Base-by-base conservation (phyloP, 169 alveolate species). In the Babesia sp. region DNA sequence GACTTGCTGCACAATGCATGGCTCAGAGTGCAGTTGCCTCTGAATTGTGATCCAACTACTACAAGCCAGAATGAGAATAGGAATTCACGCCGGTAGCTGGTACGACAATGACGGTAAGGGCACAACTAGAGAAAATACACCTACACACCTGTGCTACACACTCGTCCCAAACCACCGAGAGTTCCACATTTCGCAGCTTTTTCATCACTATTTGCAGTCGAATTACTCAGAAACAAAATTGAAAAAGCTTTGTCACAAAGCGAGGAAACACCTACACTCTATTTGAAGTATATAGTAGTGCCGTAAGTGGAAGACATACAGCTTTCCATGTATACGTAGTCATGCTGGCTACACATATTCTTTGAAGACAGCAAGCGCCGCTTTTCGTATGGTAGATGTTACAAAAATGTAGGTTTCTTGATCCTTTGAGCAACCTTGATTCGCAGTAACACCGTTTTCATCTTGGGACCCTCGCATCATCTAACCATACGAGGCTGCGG, bases 391-490 rank as follows among this genome's bases (percentile, higher is more conserved):
- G 53, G 85, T 95, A 22, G 75, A 90, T 54, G 88, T 95, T 37
- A 37, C 73, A 28, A 74, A 85, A 36, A 82, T 88, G 90, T 83
- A 71, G 64, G 80, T 37, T 16, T 29, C 4, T 33, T 24, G 18
- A 5, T 29, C 12, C 24, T 60, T 31, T 29, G 42, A 28, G n/a
- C 5, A 50, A n/a, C 22, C 16, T n/a, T 9, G 16, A 39, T 39
- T 42, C 45, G 54, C 78, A 92, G 93, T 41, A 75, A 78, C 66
- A 87, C 95, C 57, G 94, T 94, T 0, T 95, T 96, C 85, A 71
- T 96, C 11, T 89, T 95, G 16, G 99, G 99, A 3, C 99, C 99
- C 3, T 93, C 97, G 59, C 99, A 96, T 86, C 94, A 94, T 70
- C 87, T 85, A 37, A 90, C 90, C 73, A 68, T 94, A 39, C 84